Evolutionary conservation across 208 protist genomes (phyloP).

Genomic region (Trypanosoma cruzi): DNA sequence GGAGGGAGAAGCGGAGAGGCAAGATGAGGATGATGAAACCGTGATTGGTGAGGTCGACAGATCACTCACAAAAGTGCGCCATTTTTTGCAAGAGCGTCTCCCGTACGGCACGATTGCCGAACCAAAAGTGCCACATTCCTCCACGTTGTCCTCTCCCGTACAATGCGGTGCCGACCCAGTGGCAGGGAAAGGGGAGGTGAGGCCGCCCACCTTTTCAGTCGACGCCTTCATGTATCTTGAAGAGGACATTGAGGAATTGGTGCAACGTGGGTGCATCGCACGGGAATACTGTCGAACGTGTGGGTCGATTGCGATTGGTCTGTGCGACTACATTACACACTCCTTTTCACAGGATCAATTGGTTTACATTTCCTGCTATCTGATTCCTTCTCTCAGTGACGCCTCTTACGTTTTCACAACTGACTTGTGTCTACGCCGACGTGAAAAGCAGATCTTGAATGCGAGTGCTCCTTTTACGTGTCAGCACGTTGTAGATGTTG

Average conservation of each 20-base stretch:
- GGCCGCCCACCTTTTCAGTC: slow-evolving; percentile 55
- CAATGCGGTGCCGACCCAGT: background rate
- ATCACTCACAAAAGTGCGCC: slow-evolving; percentile 45
- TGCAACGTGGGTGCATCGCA: slow-evolving; percentile 35
- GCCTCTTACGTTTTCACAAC: background rate
- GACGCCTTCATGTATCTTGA: slow-evolving; percentile 81
- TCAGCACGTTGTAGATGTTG: slow-evolving; percentile 56
- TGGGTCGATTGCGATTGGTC: slow-evolving; percentile 54
- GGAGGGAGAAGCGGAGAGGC: slow-evolving; percentile 1
- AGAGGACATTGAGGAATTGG: slow-evolving; percentile 68
- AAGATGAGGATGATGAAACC: slow-evolving; percentile 36
- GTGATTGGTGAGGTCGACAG: slow-evolving; percentile 51
- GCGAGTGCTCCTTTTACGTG: slow-evolving; percentile 15
- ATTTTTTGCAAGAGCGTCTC: slow-evolving; percentile 42
- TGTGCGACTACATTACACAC: slow-evolving; percentile 82
- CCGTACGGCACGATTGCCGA: slow-evolving; percentile 50
- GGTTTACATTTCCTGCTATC: slow-evolving; percentile 69
- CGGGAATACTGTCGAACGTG: slow-evolving; percentile 76
- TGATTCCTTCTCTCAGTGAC: slow-evolving; percentile 37
- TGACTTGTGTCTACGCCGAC: slow-evolving; percentile 5
- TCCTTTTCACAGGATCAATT: slow-evolving; percentile 85
- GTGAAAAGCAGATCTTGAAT: background rate
- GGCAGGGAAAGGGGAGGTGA: background rate
- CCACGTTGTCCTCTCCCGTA: too few species aligned
- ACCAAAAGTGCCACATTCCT: slow-evolving; percentile 27